Evolutionary conservation across 2,329 filamentous ascomycete species (phyloP).

Genomic region (Epicoccum sorghinum): DNA sequence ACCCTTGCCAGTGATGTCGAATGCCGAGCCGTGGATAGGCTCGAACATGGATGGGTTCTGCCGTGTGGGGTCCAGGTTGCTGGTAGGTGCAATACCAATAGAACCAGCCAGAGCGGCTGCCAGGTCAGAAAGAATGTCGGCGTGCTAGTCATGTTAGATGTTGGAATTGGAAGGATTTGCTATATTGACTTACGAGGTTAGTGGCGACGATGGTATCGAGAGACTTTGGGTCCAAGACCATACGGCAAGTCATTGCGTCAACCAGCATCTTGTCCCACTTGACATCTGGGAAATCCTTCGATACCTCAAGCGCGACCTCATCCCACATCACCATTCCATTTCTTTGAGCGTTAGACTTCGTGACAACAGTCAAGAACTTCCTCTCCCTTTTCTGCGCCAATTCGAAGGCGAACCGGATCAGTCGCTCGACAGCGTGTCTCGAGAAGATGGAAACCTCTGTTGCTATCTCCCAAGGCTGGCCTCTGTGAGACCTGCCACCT

Average conservation of each 20-base stretch:
- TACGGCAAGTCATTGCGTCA: conserved; percentile 69
- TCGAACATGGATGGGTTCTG: conserved; percentile 67
- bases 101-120: conserved; percentile 72
- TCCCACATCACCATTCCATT: conserved; percentile 74
- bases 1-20: conserved; percentile 64
- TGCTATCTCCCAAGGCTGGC: conserved; percentile 64
- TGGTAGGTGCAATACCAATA: conserved; percentile 73
- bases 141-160: conserved; percentile 43
- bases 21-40: conserved; percentile 65
- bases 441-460: conserved; percentile 71
- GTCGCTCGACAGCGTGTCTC: conserved; percentile 62
- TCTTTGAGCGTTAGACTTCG: conserved; percentile 69
- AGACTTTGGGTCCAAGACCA: conserved; percentile 65
- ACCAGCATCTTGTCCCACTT: conserved; percentile 70
- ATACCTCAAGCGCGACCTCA: conserved; percentile 62
- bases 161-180: not conserved
- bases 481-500: conserved; percentile 65
- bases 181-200: conserved; percentile 53
- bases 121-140: conserved; percentile 73
- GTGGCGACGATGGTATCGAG: conserved; percentile 69
- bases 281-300: conserved; percentile 65
- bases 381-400: conserved; percentile 62
- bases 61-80: conserved; percentile 64
- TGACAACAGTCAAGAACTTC: conserved; percentile 67
- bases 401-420: conserved; percentile 69